Conservation (phyloP, 1,284 basidiomycete genomes). For the Baeospora myosura region DNA sequence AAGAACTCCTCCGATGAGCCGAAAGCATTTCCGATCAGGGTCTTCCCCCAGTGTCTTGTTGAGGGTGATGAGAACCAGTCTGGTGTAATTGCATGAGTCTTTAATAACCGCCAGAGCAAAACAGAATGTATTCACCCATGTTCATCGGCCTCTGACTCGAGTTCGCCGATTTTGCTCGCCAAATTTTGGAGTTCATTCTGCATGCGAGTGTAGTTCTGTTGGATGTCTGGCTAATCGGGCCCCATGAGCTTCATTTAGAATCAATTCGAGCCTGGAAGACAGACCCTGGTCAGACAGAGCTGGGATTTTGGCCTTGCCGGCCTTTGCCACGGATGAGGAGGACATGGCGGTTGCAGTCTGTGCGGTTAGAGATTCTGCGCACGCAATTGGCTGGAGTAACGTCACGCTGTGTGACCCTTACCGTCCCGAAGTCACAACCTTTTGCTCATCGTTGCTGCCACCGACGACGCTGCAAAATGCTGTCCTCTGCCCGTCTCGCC, state of each 20-base stretch:
- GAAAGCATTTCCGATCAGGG: slow-evolving; percentile 91
- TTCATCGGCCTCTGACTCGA: slow-evolving; percentile 90
- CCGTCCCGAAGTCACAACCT: too few relatives aligned
- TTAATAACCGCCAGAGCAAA: slow-evolving; percentile 5
- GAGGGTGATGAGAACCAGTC: slow-evolving; percentile 85
- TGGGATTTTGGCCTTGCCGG: slow-evolving; percentile 46
- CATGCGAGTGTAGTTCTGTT: slow-evolving; percentile 66
- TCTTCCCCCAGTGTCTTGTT: slow-evolving; percentile 72
- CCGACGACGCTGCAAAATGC: too few relatives aligned
- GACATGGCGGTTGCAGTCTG: slow-evolving; percentile 27
- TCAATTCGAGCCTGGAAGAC: slow-evolving; percentile 8
- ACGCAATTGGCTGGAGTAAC: too few relatives aligned
- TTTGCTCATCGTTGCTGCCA: too few relatives aligned
- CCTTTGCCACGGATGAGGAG: slow-evolving; percentile 44
- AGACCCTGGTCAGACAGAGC: slow-evolving; percentile 55
- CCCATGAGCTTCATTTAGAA: slow-evolving; percentile 33
- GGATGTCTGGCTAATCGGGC: slow-evolving; percentile 71
- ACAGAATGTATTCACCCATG: slow-evolving; percentile 26
- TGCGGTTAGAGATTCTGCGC: too few relatives aligned
- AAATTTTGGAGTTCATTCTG: slow-evolving; percentile 81
- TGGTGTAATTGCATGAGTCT: slow-evolving; percentile 30
- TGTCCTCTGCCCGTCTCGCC: too few relatives aligned
- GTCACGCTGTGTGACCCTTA: too few relatives aligned
- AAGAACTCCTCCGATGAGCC: slow-evolving; percentile 91
- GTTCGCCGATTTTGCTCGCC: slow-evolving; percentile 87